A percentile compares a stretch with the other conserved stretches of the same genome.
phyloP scores from a whole-genome alignment of 1,284 basidiomycete genomes.

The Naganishia sp. region DNA sequence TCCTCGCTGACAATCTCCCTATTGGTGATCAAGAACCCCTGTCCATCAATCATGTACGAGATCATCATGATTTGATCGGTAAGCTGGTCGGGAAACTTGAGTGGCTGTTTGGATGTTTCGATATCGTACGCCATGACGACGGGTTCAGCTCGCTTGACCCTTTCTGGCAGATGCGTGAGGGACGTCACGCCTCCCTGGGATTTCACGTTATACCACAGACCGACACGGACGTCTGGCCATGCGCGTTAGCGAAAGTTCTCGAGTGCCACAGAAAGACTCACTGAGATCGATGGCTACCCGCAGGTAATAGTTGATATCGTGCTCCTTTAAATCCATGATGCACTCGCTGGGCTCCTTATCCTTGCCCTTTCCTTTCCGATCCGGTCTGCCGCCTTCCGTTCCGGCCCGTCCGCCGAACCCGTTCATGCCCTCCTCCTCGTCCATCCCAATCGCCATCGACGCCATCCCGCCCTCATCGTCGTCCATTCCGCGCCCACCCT shows the following conservation, averaged over 20 bases:
- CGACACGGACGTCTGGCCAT: slow-evolving; percentile 79
- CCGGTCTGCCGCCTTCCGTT: slow-evolving; percentile 38
- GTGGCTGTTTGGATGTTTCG: slow-evolving; percentile 95
- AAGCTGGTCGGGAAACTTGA: slow-evolving; percentile 96
- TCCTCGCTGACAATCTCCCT: slow-evolving; percentile 96
- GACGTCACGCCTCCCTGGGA: slow-evolving; percentile 78
- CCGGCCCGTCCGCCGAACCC: slow-evolving; percentile 30
- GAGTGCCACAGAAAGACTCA: slow-evolving; percentile 41
- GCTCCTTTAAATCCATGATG: slow-evolving; percentile 93
- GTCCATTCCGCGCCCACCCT: slow-evolving; percentile 3
- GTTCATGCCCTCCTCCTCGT: slow-evolving; percentile 52
- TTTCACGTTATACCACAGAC: slow-evolving; percentile 90
- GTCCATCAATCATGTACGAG: slow-evolving; percentile 62
- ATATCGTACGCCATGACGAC: slow-evolving; percentile 99
- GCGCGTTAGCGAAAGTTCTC: background rate
- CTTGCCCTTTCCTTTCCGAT: slow-evolving; percentile 53
- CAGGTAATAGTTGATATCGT: slow-evolving; percentile 95
- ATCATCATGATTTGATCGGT: slow-evolving; percentile 99
- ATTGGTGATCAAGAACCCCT: slow-evolving; percentile 97
- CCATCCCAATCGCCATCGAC: slow-evolving; percentile 65
- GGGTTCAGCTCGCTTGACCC: slow-evolving; percentile 97
- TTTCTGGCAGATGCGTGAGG: slow-evolving; percentile 72
- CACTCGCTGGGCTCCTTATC: slow-evolving; percentile 83
- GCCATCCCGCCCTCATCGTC: slow-evolving; percentile 33
- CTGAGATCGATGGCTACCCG: slow-evolving; percentile 96